Evolutionary conservation across 2,329 filamentous ascomycete species (phyloP).

Genomic region (Alternaria arbusti): DNA sequence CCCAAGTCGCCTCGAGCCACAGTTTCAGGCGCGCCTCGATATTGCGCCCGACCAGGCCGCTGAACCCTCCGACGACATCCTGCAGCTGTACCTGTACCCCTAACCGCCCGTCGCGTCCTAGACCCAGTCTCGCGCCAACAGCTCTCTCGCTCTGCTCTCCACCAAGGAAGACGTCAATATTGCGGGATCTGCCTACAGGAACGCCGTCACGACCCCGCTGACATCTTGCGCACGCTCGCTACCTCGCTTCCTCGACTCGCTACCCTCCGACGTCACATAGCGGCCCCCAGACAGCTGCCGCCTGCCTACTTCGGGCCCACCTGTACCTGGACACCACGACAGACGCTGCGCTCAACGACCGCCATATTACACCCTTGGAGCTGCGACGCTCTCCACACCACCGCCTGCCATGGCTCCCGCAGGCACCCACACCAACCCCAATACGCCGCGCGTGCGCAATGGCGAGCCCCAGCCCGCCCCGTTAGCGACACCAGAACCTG

Average conservation of each 20-base stretch:
- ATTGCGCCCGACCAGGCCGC: conserved; percentile 11
- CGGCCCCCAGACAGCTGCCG: conserved; percentile 31
- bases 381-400: conserved; percentile 31
- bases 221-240: conserved; percentile 8
- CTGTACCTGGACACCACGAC: conserved; percentile 26
- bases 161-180: neutral
- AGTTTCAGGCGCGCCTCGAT: conserved; percentile 19
- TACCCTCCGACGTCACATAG: conserved; percentile 20
- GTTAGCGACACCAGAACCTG: conserved; percentile 65
- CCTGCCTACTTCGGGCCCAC: conserved; percentile 33
- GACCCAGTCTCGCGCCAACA: neutral
- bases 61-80: conserved; percentile 1
- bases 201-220: conserved; percentile 4
- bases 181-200: neutral
- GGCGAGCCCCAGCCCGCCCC: conserved; percentile 52
- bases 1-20: conserved; percentile 31
- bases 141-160: neutral
- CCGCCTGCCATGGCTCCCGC: conserved; percentile 46
- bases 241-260: neutral
- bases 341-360: conserved; percentile 19
- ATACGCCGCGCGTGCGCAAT: conserved; percentile 52
- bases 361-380: conserved; percentile 28
- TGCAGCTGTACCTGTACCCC: conserved; percentile 15
- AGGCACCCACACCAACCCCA: conserved; percentile 44
- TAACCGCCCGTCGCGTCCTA: conserved; percentile 17